Evolutionary conservation across 2,329 filamentous ascomycete genomes (phyloP), one percentile per base, ranked within the genome.

Genomic region (Didymella keratinophila): DNA sequence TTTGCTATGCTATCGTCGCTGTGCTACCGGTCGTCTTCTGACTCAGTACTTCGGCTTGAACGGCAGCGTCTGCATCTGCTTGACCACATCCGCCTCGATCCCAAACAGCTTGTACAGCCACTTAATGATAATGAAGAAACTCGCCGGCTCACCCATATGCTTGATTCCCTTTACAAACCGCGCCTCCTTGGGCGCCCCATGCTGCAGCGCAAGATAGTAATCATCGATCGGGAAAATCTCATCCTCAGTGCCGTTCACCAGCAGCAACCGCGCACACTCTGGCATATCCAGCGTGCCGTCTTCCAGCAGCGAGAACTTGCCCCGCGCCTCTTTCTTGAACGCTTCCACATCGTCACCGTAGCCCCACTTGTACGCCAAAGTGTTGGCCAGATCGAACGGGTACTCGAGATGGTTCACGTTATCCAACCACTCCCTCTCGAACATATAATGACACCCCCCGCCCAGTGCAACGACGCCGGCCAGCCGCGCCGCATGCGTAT

Each of bases 161-260:
- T 81, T 82, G 11, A 68, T 70, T 0, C 72, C 75, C 2, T 69
- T 53, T 0, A 83, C 77, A 56, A 83, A 82, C 23, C 76, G 75
- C 37, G 77, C 83, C 66, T 84, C 79, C 73, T 87, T 87, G 1
- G 83, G 80, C 20, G 75, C 68, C 0, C 84, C 85, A 68, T 83
- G 80, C 65, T 81, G 76, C 45, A 87, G 65, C 25, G 82, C 82
- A 39, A 87, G 70, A 63, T 84, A 83, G 55, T 84, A 83, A 64
- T 87, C 85, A 64, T 87, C 85, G 44, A 87, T 84, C 0, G 85
- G 85, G 71, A 87, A 87, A 46, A 87, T 86, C 75, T 86, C 84
- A 66, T 87, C 85, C 28, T 83, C 79, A 1, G 81, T 83, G 0
- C 85, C 82, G 64, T 87, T 87, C 9, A 87, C 84, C 6, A 87